Conservation (phyloP, 2,329 filamentous ascomycete species). For the Eutypella sp. region DNA sequence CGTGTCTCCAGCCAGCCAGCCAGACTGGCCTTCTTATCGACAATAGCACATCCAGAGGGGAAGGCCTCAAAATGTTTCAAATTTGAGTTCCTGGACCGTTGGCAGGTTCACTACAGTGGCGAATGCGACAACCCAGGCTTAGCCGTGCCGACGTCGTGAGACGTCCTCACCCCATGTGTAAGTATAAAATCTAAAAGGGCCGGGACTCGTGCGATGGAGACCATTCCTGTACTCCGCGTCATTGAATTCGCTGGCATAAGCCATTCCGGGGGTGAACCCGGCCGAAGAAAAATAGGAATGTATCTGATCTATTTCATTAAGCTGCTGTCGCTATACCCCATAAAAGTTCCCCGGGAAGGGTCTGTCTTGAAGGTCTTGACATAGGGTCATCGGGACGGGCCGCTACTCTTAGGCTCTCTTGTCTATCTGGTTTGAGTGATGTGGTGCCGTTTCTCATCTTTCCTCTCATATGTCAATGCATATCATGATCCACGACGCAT, state of each 20-base stretch:
- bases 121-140: conserved; percentile 5
- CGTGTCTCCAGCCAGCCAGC: conserved; percentile 28
- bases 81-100: conserved; percentile 14
- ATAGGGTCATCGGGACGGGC: conserved; percentile 22
- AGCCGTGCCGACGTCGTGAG: neutral
- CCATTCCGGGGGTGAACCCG: neutral
- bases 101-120: conserved; percentile 11
- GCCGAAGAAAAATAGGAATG: neutral
- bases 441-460: conserved; percentile 10
- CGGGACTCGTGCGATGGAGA: neutral
- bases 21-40: conserved; percentile 11
- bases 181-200: neutral
- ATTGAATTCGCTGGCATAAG: neutral
- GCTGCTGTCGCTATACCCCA: too few species aligned
- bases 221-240: neutral
- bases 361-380: conserved; percentile 3
- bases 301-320: neutral
- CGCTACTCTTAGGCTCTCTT: conserved; percentile 16
- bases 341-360: neutral
- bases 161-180: neutral
- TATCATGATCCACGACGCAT: conserved; percentile 20
- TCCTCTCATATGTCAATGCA: conserved; percentile 15
- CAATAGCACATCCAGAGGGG: conserved; percentile 16
- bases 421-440: conserved; percentile 13
- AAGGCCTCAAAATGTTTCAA: conserved; percentile 21